Base-by-base conservation (phyloP, 208 protist genomes). In the Acanthamoeba sp. region DNA sequence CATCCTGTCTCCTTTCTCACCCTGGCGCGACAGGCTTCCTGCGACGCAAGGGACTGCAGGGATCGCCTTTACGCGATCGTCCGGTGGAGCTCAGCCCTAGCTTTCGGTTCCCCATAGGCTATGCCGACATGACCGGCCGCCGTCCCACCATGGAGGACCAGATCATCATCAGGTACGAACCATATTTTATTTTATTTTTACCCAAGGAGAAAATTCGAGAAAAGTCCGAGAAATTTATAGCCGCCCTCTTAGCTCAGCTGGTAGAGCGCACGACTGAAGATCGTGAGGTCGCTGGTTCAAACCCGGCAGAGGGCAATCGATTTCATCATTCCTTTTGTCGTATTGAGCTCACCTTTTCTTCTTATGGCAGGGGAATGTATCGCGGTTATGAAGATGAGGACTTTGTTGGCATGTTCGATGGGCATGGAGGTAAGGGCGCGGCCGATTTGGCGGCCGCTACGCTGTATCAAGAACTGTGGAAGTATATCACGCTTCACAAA, bases 391-490 rank as follows among this genome's bases (percentile, higher is more conserved):
- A 20, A 27, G 48, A 87, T 27, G 78, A 87, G 34, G 40, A 87
- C 27, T 50, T 87, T 50, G 40, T 87, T 6, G 78, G 29, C 12
- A 32, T 87, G 78, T 87, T 87, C 34, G 78, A 87, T n/a, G 78
- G 78, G 20, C 78, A 87, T 27, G 78, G 78, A 59, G 78, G 78
- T 16, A 87, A 59, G 27, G 48, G 48, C 1, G 78, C 78, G 0
- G 78, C 78, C 18, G 78, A 87, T 4, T 27, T 87, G 40, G 42
- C 78, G 59, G 78, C 78, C 14, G 48, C 27, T 0, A 66, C 89
- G 27, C 22, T 96, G 24, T 93, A 96, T 52, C 36, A 66, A 38
- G 12, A 59, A 9, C 40, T 96, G 0, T 34, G 45, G 0, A 90
- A 95, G 22, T 82, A 95, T 32, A 40, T 78, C 69, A 78, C 69